These are phyloP conservation scores for Pseudogymnoascus sp. DNA, from an alignment of 2,329 filamentous ascomycete genomes.

Conservation along the genomic window DNA sequence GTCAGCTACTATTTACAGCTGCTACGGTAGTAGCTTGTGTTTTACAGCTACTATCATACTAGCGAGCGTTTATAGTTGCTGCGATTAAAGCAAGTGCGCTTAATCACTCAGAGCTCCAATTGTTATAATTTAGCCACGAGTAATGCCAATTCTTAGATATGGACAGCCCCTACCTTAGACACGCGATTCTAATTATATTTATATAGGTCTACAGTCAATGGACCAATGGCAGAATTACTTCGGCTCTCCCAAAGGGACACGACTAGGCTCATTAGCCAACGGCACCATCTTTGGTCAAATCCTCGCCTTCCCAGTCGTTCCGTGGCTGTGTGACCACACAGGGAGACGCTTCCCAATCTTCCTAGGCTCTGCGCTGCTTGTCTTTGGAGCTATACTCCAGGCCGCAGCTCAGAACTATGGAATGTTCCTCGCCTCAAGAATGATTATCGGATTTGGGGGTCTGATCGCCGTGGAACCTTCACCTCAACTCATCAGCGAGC, in stretches of 20 bases:
- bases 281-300: slow-evolving; percentile 10
- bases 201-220: slow-evolving; percentile 4
- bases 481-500: slow-evolving; percentile 30
- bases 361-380: slow-evolving; percentile 3
- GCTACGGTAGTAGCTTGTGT: neutral
- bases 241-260: neutral
- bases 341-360: slow-evolving; percentile 11
- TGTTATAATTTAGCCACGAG: neutral
- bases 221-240: slow-evolving; percentile 4
- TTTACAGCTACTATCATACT: neutral
- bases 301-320: slow-evolving; percentile 9
- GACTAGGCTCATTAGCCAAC: neutral
- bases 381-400: slow-evolving; percentile 13
- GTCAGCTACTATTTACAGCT: neutral
- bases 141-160: neutral
- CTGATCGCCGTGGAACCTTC: slow-evolving; percentile 28
- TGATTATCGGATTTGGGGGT: slow-evolving; percentile 30
- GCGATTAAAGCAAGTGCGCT: neutral
- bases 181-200: neutral
- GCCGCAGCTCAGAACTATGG: slow-evolving; percentile 9
- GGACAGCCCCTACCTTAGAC: neutral
- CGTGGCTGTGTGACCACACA: slow-evolving; percentile 8
- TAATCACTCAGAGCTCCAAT: neutral
- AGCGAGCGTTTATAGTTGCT: neutral
- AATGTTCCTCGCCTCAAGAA: slow-evolving; percentile 29